Evolutionary conservation across 148 eudicot genomes (phyloP).

Genomic region (Camellia lanceoleosa): DNA sequence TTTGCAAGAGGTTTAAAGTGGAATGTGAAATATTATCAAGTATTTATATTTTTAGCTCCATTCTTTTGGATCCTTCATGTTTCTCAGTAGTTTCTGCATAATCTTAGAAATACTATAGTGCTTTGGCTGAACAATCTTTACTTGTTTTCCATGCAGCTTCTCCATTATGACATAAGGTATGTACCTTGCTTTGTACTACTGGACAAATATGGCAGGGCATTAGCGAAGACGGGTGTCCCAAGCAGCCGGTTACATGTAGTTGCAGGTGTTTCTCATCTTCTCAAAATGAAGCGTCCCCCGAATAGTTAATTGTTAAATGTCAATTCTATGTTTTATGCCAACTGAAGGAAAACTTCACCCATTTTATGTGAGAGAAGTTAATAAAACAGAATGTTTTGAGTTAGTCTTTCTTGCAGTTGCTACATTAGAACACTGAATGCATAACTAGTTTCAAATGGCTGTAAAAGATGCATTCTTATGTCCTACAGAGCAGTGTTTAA

Average conservation of each 20-base stretch:
- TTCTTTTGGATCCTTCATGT: not conserved
- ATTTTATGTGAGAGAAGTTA: not conserved
- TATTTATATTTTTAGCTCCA: not conserved
- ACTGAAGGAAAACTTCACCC: not conserved
- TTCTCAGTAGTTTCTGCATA: not conserved
- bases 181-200: constrained; percentile 97
- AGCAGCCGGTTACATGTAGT: constrained; percentile 81
- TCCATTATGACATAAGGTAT: constrained; percentile 85
- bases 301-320: constrained; percentile 10
- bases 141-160: constrained; percentile 53
- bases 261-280: constrained; percentile 95
- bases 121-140: not conserved
- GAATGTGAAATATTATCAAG: no score
- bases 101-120: not conserved
- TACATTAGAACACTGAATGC: no score
- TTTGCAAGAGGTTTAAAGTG: no score
- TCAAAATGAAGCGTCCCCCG: constrained; percentile 66
- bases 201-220: constrained; percentile 78
- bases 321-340: not conserved
- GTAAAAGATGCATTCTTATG: no score
- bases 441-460: no score
- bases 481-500: no score
- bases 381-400: not conserved
- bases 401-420: no score
- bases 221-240: constrained; percentile 93